Conservation (phyloP, 352 stramenopile species). For the Peronospora tabacina region DNA sequence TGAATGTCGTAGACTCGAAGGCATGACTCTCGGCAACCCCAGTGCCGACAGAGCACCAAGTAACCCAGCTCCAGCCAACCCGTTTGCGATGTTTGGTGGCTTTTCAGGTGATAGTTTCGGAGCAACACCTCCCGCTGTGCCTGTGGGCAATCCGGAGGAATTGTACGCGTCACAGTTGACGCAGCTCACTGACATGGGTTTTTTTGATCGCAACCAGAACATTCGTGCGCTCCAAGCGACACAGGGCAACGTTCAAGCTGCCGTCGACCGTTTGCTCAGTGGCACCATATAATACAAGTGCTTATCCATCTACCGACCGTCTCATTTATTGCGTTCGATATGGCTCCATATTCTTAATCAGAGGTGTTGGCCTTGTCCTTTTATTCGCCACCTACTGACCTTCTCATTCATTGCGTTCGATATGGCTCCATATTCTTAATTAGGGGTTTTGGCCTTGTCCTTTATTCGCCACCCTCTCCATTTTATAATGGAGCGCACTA, state of each 20-base stretch:
- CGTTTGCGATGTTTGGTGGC: conserved; percentile 44
- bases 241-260: conserved; percentile 84
- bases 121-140: conserved; percentile 17
- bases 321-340: no score
- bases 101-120: conserved; percentile 28
- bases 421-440: neutral
- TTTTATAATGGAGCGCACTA: conserved; percentile 25
- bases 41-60: conserved; percentile 4
- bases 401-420: no score
- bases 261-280: conserved; percentile 84
- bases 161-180: conserved; percentile 81
- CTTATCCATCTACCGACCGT: no score
- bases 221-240: conserved; percentile 80
- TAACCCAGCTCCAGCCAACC: conserved; percentile 29
- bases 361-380: no score
- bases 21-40: conserved; percentile 34
- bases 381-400: no score
- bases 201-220: conserved; percentile 85
- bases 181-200: conserved; percentile 89
- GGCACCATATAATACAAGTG: conserved; percentile 44
- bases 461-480: no score
- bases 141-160: conserved; percentile 68
- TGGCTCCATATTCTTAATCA: neutral
- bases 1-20: conserved; percentile 47
- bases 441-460: no score